A percentile compares a stretch with the other conserved stretches of the same genome.
Evolutionary conservation across 2,329 filamentous ascomycete genomes (phyloP).

Genomic region (Talaromyces sp.): DNA sequence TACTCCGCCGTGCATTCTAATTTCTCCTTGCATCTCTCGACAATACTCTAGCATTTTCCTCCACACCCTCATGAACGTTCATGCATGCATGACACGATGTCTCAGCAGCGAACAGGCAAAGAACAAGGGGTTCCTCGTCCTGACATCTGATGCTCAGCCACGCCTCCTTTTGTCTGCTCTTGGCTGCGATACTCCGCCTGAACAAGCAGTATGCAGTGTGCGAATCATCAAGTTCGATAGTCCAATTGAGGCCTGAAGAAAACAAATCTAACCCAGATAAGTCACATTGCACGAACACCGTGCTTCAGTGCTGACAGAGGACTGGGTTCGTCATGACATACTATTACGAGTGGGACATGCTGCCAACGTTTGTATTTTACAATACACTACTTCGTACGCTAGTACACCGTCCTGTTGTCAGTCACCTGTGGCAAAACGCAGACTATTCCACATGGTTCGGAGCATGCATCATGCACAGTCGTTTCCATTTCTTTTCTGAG

Average conservation of each 20-base stretch:
- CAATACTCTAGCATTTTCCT: neutral
- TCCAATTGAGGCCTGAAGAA: neutral
- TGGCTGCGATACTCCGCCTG: neutral
- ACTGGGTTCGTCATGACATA: neutral
- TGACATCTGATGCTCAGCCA: constrained; percentile 3
- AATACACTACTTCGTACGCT: neutral
- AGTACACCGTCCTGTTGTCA: neutral
- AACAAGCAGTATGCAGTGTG: neutral
- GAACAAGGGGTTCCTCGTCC: neutral
- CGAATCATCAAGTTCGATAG: neutral
- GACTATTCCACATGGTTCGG: constrained; percentile 4
- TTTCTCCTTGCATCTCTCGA: neutral
- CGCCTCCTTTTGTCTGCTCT: neutral
- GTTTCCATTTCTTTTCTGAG: neutral
- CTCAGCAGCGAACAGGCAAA: neutral
- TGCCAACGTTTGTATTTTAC: neutral
- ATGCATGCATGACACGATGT: neutral
- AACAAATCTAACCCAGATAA: constrained; percentile 6
- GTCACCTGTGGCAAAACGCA: neutral
- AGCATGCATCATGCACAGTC: constrained; percentile 3
- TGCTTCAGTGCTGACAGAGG: neutral
- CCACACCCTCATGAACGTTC: constrained; percentile 6
- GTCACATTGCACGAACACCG: constrained; percentile 15
- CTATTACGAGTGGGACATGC: neutral
- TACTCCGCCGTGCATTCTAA: constrained; percentile 12